A percentile compares a stretch with the other conserved stretches of the same genome.
phyloP scores from a whole-genome alignment of 805 yeast species.

The Wickerhamiella hasegawae region DNA sequence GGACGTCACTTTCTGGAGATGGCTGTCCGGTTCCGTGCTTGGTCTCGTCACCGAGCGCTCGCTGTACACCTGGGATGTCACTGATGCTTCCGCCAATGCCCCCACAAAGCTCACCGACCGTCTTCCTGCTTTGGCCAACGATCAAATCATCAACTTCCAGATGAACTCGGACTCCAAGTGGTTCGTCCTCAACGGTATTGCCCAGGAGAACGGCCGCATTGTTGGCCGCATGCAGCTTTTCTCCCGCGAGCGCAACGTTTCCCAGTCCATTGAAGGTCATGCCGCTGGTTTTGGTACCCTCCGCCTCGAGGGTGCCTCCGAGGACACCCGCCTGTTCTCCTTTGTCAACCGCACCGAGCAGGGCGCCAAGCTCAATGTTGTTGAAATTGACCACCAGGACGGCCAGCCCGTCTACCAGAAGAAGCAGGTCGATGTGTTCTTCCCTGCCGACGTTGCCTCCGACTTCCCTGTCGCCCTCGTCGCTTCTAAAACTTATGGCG shows the following conservation, averaged over 20 bases:
- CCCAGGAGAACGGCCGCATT: conserved; percentile 84
- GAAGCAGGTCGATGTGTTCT: conserved; percentile 81
- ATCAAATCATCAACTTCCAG: conserved; percentile 83
- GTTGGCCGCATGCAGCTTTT: conserved; percentile 93
- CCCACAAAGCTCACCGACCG: conserved; percentile 72
- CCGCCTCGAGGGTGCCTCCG: conserved; percentile 52
- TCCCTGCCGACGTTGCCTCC: conserved; percentile 90
- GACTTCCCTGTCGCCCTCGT: conserved; percentile 94
- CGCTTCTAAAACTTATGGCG: conserved; percentile 71
- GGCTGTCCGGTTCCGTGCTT: conserved; percentile 59
- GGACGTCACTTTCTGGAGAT: conserved; percentile 90
- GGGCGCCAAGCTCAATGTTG: conserved; percentile 76
- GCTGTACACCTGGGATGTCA: conserved; percentile 67
- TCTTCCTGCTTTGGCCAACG: conserved; percentile 56
- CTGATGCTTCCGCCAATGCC: conserved; percentile 62
- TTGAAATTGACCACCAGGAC: conserved; percentile 89
- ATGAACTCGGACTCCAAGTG: conserved; percentile 69
- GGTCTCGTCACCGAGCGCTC: conserved; percentile 74
- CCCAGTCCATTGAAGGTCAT: conserved; percentile 96
- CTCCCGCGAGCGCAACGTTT: conserved; percentile 75
- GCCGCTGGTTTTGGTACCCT: conserved; percentile 79
- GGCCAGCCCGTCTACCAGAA: conserved; percentile 71
- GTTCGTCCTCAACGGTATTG: conserved; percentile 91
- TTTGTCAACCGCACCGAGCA: conserved; percentile 80
- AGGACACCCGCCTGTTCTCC: conserved; percentile 73